phyloP scores from a whole-genome alignment of 306 rosid genomes.

The Cucumis cinereus region DNA sequence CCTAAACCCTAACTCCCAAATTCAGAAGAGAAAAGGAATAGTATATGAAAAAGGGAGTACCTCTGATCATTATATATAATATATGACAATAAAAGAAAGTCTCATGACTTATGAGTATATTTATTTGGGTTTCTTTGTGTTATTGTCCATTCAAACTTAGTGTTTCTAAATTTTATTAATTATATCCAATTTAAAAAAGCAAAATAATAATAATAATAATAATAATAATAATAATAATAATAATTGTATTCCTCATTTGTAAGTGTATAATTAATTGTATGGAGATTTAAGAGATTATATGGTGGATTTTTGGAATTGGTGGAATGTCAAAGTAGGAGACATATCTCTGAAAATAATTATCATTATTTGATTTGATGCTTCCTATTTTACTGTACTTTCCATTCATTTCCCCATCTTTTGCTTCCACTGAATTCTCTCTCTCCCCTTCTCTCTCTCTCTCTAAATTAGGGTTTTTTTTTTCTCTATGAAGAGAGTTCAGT shows the following conservation, averaged over 20 bases:
- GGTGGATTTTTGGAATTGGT: not conserved
- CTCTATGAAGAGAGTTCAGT: too few relatives aligned
- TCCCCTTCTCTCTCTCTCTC: not conserved
- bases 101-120: not conserved
- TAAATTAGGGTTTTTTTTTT: constrained; percentile 4
- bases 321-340: not conserved
- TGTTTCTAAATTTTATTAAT: not conserved
- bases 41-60: not conserved
- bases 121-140: not conserved
- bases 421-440: not conserved
- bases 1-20: constrained; percentile 1
- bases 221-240: too few relatives aligned
- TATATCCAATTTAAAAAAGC: not conserved
- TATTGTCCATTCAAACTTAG: not conserved
- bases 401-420: not conserved
- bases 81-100: not conserved
- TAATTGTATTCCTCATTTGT: not conserved
- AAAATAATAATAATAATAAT: not conserved
- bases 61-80: not conserved
- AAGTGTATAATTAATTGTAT: not conserved
- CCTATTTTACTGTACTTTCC: constrained; percentile 2
- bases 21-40: not conserved
- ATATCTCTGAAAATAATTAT: not conserved
- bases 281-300: not conserved
- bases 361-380: constrained; percentile 3